Evolutionary conservation across 2,329 filamentous ascomycete species (phyloP).

Genomic region (Blastomyces parvus): DNA sequence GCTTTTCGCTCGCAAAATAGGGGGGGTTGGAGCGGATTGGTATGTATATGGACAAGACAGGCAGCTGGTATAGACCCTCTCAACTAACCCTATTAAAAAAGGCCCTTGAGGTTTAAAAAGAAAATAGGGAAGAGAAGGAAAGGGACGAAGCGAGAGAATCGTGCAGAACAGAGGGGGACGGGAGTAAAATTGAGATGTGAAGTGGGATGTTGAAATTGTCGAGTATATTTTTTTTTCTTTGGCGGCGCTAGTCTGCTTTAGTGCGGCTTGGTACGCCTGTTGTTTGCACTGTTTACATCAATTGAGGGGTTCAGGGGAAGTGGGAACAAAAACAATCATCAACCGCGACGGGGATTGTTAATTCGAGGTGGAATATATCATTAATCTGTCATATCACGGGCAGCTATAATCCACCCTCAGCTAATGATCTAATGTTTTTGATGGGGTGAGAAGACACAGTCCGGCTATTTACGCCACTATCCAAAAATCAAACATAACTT

Average conservation of each 20-base stretch:
- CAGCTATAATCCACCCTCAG: background rate
- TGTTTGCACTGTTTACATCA: slow-evolving; percentile 10
- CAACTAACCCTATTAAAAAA: background rate
- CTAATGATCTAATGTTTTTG: background rate
- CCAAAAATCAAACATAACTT: background rate
- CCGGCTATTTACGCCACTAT: background rate
- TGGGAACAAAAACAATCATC: background rate
- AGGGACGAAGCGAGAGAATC: slow-evolving; percentile 16
- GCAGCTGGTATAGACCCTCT: background rate
- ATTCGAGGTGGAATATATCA: background rate
- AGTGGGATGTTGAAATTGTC: slow-evolving; percentile 8
- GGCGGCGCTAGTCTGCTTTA: slow-evolving; percentile 7
- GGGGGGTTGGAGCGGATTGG: background rate
- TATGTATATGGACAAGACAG: background rate
- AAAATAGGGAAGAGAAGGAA: slow-evolving; percentile 15
- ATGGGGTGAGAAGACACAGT: background rate
- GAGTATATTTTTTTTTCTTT: slow-evolving; percentile 10
- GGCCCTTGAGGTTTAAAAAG: slow-evolving; percentile 7
- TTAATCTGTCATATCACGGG: background rate
- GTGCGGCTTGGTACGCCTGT: background rate
- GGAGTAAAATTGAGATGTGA: slow-evolving; percentile 7
- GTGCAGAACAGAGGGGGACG: background rate
- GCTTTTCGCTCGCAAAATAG: background rate
- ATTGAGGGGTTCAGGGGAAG: too few species aligned
- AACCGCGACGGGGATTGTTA: background rate